Conservation (phyloP, 768 basidiomycete genomes). For the Boletus edulis region DNA sequence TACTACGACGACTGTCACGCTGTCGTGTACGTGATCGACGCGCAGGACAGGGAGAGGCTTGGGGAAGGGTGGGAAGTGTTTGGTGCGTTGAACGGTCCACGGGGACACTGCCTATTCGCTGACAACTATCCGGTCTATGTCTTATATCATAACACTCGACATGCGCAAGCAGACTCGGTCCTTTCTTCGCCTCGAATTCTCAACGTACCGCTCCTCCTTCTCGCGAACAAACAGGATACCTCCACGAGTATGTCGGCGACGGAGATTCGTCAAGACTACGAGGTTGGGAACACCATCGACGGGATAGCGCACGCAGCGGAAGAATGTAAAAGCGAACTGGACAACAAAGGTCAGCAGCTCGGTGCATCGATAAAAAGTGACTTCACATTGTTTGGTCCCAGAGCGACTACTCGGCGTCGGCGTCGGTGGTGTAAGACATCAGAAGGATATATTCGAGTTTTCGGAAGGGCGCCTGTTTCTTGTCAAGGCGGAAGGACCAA, state of each 20-base stretch:
- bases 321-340: constrained; percentile 8
- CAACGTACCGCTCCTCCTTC: constrained; percentile 82
- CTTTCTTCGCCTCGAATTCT: constrained; percentile 88
- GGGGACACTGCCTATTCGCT: background rate
- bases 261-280: constrained; percentile 87
- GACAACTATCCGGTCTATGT: background rate
- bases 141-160: background rate
- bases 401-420: no score
- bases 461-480: no score
- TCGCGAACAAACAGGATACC: constrained; percentile 96
- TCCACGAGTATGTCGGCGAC: constrained; percentile 79
- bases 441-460: no score
- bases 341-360: no score
- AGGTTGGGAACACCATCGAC: constrained; percentile 78
- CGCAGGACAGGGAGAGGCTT: constrained; percentile 83
- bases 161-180: constrained; percentile 58
- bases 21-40: constrained; percentile 93
- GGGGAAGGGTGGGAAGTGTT: constrained; percentile 98
- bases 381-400: no score
- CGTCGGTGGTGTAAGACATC: no score
- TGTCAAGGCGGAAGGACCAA: no score
- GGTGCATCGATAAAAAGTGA: no score
- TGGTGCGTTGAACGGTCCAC: constrained; percentile 52
- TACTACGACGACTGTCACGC: constrained; percentile 99
- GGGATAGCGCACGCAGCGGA: constrained; percentile 62